Conservation (phyloP, 2,329 filamentous ascomycete genomes). For the Iodosphaeria phyllophila region DNA sequence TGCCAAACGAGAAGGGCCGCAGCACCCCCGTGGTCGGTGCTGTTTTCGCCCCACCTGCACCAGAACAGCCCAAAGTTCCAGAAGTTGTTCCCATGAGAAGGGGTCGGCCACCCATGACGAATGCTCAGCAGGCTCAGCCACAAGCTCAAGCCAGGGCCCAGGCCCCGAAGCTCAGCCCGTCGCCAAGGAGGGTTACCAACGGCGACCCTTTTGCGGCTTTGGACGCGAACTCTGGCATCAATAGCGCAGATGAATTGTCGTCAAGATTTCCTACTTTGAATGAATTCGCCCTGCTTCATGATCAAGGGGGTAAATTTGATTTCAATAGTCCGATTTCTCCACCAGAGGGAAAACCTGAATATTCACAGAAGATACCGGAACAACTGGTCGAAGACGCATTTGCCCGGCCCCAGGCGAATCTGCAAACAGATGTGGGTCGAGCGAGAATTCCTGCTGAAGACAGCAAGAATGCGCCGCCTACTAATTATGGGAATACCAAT, state of each 20-base stretch:
- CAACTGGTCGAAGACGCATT: constrained; percentile 77
- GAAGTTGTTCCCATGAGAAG: constrained; percentile 89
- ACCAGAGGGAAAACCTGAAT: constrained; percentile 26
- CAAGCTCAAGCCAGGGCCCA: no score
- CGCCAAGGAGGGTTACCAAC: constrained; percentile 48
- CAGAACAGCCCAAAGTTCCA: constrained; percentile 56
- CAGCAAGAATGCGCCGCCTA: no score
- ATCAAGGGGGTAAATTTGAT: constrained; percentile 67
- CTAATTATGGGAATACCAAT: no score
- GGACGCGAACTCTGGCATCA: constrained; percentile 41
- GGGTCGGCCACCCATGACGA: constrained; percentile 50
- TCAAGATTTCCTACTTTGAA: constrained; percentile 77
- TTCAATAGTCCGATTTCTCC: constrained; percentile 45
- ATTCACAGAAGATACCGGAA: constrained; percentile 52
- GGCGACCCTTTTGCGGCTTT: constrained; percentile 83
- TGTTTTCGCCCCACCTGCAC: constrained; percentile 57
- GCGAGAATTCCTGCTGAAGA: no score
- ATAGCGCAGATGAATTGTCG: constrained; percentile 60
- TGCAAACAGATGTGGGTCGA: no score
- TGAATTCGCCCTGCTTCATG: constrained; percentile 79
- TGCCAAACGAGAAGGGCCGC: constrained; percentile 29
- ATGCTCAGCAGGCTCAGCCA: constrained; percentile 21
- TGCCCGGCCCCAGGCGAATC: constrained; percentile 23
- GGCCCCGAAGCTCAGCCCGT: constrained; percentile 38
- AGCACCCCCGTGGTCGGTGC: constrained; percentile 54